phyloP scores from a whole-genome alignment of 371 early-diverging fungal species.

The Catenaria anguillulae region DNA sequence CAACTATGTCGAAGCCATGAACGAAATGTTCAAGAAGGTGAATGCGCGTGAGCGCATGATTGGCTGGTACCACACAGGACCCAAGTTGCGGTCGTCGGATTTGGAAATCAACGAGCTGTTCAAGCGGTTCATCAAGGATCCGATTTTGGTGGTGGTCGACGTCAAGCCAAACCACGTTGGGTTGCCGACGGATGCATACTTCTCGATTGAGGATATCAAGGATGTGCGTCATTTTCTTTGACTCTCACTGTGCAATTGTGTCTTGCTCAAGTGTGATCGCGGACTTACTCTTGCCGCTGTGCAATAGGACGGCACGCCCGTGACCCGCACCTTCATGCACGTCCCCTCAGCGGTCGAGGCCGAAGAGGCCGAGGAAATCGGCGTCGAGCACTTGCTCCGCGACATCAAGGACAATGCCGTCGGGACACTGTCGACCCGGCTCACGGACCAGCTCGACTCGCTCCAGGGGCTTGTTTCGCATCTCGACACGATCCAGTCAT shows the following conservation, averaged over 20 bases:
- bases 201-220: slow-evolving; percentile 80
- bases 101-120: slow-evolving; percentile 97
- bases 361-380: slow-evolving; percentile 99
- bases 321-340: slow-evolving; percentile 90
- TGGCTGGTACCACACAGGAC: slow-evolving; percentile 99
- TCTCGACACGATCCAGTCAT: slow-evolving; percentile 68
- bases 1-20: slow-evolving; percentile 98
- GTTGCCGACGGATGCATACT: slow-evolving; percentile 92
- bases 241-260: slow-evolving; percentile 2
- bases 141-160: slow-evolving; percentile 87
- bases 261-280: not conserved
- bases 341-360: slow-evolving; percentile 91
- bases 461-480: slow-evolving; percentile 71
- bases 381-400: slow-evolving; percentile 97
- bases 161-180: slow-evolving; percentile 79
- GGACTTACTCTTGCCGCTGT: not conserved
- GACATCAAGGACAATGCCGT: slow-evolving; percentile 95
- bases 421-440: slow-evolving; percentile 79
- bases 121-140: slow-evolving; percentile 84
- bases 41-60: slow-evolving; percentile 96
- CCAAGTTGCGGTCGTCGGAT: slow-evolving; percentile 93
- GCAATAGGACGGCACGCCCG: slow-evolving; percentile 88
- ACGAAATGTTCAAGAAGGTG: slow-evolving; percentile 98
- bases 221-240: slow-evolving; percentile 45
- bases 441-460: slow-evolving; percentile 74